phyloP scores from a whole-genome alignment of 371 early-diverging fungal genomes.

The Dinochytrium kinnereticum region DNA sequence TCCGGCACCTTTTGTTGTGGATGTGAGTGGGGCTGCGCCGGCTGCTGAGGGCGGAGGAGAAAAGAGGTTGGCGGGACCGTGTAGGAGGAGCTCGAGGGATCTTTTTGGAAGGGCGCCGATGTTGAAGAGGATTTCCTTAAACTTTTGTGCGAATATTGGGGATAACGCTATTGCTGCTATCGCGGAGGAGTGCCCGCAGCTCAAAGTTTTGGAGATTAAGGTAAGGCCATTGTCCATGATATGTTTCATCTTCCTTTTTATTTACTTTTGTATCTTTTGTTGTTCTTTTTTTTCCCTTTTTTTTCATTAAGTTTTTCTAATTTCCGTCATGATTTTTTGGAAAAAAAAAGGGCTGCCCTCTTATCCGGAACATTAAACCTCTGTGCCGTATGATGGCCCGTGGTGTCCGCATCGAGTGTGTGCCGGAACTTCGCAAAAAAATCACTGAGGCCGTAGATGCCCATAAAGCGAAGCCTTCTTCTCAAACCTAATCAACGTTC shows the following conservation, averaged over 20 bases:
- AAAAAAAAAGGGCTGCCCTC: conserved; percentile 12
- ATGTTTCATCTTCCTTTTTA: no score
- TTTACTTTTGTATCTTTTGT: no score
- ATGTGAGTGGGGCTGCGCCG: conserved; percentile 1
- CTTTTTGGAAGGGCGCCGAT: conserved; percentile 6
- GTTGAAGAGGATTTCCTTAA: neutral
- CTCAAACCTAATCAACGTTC: no score
- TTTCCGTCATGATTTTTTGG: no score
- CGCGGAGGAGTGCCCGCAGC: neutral
- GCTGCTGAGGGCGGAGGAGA: neutral
- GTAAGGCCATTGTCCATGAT: neutral
- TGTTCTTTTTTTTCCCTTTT: neutral
- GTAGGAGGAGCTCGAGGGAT: no score
- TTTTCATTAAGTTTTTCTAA: neutral
- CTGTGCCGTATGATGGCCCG: neutral
- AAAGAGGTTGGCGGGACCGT: no score
- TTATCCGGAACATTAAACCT: neutral
- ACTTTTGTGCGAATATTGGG: conserved; percentile 8
- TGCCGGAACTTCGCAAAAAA: conserved; percentile 9
- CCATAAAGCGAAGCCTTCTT: no score
- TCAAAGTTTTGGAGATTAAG: conserved; percentile 14
- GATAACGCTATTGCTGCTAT: neutral
- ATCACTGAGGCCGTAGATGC: neutral
- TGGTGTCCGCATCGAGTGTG: conserved; percentile 14
- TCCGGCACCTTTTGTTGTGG: no score